Conservation (phyloP, 495 filamentous ascomycete genomes). For the Usnea hakonensis region DNA sequence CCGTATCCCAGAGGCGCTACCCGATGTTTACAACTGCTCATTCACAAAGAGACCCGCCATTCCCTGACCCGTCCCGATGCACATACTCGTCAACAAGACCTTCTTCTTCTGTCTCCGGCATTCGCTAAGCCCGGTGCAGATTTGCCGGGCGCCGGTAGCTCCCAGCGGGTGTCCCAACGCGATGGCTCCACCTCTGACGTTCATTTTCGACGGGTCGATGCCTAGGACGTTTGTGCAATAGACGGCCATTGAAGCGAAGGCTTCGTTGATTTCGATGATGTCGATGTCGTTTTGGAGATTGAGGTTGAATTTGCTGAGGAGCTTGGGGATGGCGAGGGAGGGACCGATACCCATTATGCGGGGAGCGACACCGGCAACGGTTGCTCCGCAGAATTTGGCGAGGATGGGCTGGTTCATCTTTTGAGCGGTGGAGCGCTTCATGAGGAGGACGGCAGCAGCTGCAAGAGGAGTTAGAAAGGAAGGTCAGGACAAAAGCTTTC, state of each 20-base stretch:
- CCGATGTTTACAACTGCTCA: slow-evolving; percentile 48
- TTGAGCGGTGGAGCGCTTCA: slow-evolving; percentile 85
- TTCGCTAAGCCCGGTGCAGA: slow-evolving; percentile 78
- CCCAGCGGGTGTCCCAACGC: slow-evolving; percentile 80
- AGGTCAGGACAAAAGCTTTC: background rate
- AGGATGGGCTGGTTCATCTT: slow-evolving; percentile 85
- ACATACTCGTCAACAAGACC: slow-evolving; percentile 80
- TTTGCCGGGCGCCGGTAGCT: slow-evolving; percentile 70
- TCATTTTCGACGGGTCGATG: slow-evolving; percentile 78
- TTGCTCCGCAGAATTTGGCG: slow-evolving; percentile 89
- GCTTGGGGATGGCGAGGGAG: slow-evolving; percentile 87
- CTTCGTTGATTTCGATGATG: slow-evolving; percentile 92
- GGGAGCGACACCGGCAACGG: slow-evolving; percentile 80
- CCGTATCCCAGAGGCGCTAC: too few species aligned
- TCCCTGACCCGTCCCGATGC: slow-evolving; percentile 74
- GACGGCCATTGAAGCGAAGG: slow-evolving; percentile 94
- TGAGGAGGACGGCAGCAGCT: slow-evolving; percentile 83
- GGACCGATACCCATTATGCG: slow-evolving; percentile 98
- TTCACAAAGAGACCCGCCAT: slow-evolving; percentile 85
- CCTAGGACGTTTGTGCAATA: slow-evolving; percentile 77
- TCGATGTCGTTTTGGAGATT: slow-evolving; percentile 70
- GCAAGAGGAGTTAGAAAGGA: background rate
- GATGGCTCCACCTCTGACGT: slow-evolving; percentile 74
- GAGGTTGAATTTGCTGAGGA: slow-evolving; percentile 72
- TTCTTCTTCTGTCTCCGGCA: slow-evolving; percentile 70